phyloP scores from a whole-genome alignment of 768 basidiomycete genomes.

The Fistulinella prunicolor region DNA sequence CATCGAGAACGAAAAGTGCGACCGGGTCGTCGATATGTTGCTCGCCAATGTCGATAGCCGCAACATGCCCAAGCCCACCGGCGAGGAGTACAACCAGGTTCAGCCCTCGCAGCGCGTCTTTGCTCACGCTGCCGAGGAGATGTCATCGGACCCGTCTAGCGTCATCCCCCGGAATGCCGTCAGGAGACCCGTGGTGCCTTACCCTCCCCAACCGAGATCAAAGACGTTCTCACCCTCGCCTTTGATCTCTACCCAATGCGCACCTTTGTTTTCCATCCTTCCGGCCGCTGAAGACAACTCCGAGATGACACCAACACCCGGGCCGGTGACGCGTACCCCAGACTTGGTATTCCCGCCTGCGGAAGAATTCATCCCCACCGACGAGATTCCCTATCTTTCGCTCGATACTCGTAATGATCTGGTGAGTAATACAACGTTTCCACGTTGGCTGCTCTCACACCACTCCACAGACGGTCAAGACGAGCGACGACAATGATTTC shows the following conservation, averaged over 20 bases:
- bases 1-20: slow-evolving; percentile 39
- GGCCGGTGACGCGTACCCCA: slow-evolving; percentile 14
- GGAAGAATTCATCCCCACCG: slow-evolving; percentile 32
- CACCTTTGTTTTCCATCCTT: slow-evolving; percentile 1
- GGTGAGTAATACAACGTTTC: slow-evolving; percentile 16
- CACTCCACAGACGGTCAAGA: slow-evolving; percentile 5
- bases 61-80: neutral
- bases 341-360: slow-evolving; percentile 13
- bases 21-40: slow-evolving; percentile 36
- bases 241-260: neutral
- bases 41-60: slow-evolving; percentile 29
- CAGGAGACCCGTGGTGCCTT: slow-evolving; percentile 9
- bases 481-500: neutral
- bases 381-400: slow-evolving; percentile 35
- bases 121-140: neutral
- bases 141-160: neutral
- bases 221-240: neutral
- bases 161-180: neutral
- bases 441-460: slow-evolving; percentile 7
- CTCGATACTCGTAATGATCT: slow-evolving; percentile 20
- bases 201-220: slow-evolving; percentile 1
- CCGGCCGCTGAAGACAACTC: neutral
- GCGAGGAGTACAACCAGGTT: too few species aligned
- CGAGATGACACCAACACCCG: slow-evolving; percentile 3
- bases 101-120: too few species aligned